Conservation (phyloP, 176 grass and related monocot species). For the Musa beccarii region DNA sequence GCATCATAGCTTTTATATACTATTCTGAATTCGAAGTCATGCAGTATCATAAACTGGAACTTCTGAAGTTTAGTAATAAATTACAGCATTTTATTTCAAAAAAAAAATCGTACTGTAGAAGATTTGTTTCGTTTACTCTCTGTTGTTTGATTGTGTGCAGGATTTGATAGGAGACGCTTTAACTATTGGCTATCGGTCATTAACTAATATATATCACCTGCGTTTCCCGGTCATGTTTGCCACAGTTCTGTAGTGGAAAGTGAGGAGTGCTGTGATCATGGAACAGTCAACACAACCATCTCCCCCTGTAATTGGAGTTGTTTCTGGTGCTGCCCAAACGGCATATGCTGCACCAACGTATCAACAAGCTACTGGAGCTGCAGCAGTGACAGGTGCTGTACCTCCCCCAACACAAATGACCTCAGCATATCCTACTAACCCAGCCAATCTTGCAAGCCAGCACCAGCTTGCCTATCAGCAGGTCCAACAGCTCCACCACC, state of each 20-base stretch:
- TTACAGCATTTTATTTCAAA: too few species aligned
- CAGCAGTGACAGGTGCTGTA: not conserved
- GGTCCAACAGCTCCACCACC: conserved; percentile 42
- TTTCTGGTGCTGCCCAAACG: conserved; percentile 35
- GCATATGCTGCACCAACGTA: conserved; percentile 29
- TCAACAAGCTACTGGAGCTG: conserved; percentile 19
- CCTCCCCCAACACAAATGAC: conserved; percentile 17
- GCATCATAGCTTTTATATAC: too few species aligned
- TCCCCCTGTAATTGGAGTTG: conserved; percentile 29
- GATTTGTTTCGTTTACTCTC: too few species aligned
- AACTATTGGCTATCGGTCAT: not conserved
- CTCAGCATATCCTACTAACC: conserved; percentile 12
- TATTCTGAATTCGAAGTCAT: too few species aligned
- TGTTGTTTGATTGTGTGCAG: too few species aligned
- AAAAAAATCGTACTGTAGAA: too few species aligned
- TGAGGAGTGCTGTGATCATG: conserved; percentile 14
- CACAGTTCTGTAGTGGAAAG: not conserved
- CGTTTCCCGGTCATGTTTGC: not conserved
- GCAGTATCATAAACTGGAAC: too few species aligned
- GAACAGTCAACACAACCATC: conserved; percentile 33
- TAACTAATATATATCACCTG: not conserved
- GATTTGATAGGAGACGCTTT: not conserved
- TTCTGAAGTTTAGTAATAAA: too few species aligned
- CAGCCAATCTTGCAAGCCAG: conserved; percentile 29
- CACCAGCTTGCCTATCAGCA: conserved; percentile 51